These are phyloP conservation scores for Urochloa ruziziensis DNA, from an alignment of 176 grass and related monocot species.

Conservation along the genomic window DNA sequence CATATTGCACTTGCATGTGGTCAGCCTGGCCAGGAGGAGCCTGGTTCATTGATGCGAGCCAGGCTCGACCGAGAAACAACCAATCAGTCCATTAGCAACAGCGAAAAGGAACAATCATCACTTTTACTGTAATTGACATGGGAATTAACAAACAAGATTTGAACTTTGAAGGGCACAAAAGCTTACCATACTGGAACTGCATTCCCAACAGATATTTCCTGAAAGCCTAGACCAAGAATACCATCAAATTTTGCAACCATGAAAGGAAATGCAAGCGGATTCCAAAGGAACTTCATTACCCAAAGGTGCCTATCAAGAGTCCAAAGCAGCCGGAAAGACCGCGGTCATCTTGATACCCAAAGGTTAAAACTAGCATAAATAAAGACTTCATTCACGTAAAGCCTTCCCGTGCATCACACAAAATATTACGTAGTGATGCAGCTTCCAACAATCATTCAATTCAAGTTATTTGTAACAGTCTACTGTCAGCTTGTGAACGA, in stretches of 20 bases:
- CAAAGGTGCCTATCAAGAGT: background rate
- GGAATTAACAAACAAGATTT: background rate
- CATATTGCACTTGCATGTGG: no score
- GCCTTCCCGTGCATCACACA: background rate
- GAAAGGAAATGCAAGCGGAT: constrained; percentile 41
- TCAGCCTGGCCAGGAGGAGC: no score
- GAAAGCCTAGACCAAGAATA: constrained; percentile 91
- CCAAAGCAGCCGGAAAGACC: background rate
- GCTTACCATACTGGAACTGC: constrained; percentile 77
- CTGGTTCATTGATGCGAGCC: no score
- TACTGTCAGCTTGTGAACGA: no score
- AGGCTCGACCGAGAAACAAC: no score
- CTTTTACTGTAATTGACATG: background rate
- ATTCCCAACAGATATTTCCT: constrained; percentile 94
- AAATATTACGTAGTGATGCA: background rate
- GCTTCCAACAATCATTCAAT: background rate
- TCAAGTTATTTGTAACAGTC: no score
- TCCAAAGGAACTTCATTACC: background rate
- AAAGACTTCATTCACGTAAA: background rate
- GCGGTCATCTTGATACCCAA: no score
- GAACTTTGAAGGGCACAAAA: background rate
- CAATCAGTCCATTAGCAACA: no score
- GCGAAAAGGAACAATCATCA: background rate
- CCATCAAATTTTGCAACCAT: constrained; percentile 92
- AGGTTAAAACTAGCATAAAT: background rate